Conservation (phyloP, 2,329 filamentous ascomycete genomes). For the Colletotrichum tamarilloi region DNA sequence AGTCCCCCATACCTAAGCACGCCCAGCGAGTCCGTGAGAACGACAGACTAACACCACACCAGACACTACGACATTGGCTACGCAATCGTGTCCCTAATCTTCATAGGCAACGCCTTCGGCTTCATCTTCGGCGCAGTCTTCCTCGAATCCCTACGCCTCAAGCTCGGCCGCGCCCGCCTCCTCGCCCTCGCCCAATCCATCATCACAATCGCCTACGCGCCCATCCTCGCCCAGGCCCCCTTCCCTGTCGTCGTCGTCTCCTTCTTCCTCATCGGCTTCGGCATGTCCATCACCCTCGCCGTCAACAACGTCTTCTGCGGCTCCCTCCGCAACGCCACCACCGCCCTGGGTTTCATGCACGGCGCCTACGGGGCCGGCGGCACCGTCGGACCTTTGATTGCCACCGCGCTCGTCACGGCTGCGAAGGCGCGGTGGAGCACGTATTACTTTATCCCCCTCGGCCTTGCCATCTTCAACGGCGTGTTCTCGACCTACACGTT, state of each 20-base stretch:
- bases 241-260: constrained; percentile 74
- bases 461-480: constrained; percentile 67
- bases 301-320: constrained; percentile 70
- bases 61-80: constrained; percentile 80
- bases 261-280: constrained; percentile 77
- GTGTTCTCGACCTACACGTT: constrained; percentile 74
- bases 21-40: too few relatives aligned
- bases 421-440: constrained; percentile 72
- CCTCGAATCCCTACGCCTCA: constrained; percentile 71
- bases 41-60: neutral
- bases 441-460: constrained; percentile 78
- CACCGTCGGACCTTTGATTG: constrained; percentile 76
- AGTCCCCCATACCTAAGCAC: constrained; percentile 31
- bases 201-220: constrained; percentile 70
- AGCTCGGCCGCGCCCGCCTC: constrained; percentile 73
- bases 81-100: constrained; percentile 83
- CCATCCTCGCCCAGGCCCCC: constrained; percentile 75
- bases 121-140: constrained; percentile 80
- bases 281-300: constrained; percentile 65
- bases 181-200: constrained; percentile 69
- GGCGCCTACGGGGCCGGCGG: constrained; percentile 76
- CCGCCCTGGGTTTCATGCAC: constrained; percentile 71
- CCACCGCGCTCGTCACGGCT: constrained; percentile 76
- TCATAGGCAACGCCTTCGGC: constrained; percentile 80
- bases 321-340: constrained; percentile 63